phyloP scores from a whole-genome alignment of 371 early-diverging fungal genomes.

The Circinella umbellata region DNA sequence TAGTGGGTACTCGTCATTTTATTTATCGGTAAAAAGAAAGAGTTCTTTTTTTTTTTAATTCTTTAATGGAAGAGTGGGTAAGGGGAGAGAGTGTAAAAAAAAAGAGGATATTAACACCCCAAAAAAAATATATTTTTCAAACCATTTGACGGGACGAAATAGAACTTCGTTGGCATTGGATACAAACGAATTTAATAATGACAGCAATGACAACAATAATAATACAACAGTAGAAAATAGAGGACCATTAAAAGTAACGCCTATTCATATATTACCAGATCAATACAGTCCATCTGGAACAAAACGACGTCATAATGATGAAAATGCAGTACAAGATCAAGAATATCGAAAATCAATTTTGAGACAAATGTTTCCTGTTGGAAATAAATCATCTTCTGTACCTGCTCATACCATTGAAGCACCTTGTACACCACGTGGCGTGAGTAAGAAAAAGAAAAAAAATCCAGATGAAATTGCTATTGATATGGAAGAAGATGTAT shows the following conservation, averaged over 20 bases:
- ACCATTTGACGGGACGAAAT: background rate
- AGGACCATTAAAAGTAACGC: constrained; percentile 66
- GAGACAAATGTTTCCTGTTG: constrained; percentile 46
- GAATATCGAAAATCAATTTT: constrained; percentile 40
- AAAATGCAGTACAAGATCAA: constrained; percentile 29
- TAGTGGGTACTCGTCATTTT: constrained; percentile 86
- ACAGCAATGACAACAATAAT: background rate
- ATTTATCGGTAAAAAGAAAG: constrained; percentile 57
- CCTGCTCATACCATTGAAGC: constrained; percentile 47
- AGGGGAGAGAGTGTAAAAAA: background rate
- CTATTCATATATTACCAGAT: constrained; percentile 64
- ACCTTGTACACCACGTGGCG: constrained; percentile 34
- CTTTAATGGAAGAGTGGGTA: too few species aligned
- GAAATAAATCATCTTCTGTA: constrained; percentile 18
- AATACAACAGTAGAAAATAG: constrained; percentile 51
- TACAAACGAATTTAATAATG: constrained; percentile 47
- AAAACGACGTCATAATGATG: constrained; percentile 19
- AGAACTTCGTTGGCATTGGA: constrained; percentile 53
- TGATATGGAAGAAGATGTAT: background rate
- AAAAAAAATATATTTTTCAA: too few species aligned
- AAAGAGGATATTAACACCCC: background rate
- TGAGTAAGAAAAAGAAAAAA: background rate
- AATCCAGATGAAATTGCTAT: constrained; percentile 13
- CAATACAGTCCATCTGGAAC: constrained; percentile 14
- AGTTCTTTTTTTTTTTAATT: background rate